phyloP scores from a whole-genome alignment of 495 filamentous ascomycete genomes.

The Penicillium longicatenatum region DNA sequence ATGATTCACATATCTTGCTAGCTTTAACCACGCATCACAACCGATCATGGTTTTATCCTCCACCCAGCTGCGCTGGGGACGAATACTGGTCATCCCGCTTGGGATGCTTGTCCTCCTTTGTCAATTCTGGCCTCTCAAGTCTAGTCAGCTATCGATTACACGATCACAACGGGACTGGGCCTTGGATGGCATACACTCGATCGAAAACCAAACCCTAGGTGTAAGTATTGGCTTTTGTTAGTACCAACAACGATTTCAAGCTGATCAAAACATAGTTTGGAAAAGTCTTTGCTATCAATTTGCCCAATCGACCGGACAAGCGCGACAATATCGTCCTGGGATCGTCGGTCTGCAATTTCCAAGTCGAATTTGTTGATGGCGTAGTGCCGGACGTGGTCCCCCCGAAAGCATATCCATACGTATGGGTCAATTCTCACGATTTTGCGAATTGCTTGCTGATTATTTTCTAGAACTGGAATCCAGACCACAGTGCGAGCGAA shows the following conservation, averaged over 20 bases:
- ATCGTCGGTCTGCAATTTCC: slow-evolving; percentile 51
- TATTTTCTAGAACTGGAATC: slow-evolving; percentile 3
- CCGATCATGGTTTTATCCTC: not conserved
- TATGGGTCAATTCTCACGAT: not conserved
- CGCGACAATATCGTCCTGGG: slow-evolving; percentile 59
- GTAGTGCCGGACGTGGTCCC: slow-evolving; percentile 22
- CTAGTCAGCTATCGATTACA: too few relatives aligned
- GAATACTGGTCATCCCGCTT: not conserved
- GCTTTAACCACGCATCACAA: not conserved
- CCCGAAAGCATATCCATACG: slow-evolving; percentile 27
- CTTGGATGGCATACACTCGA: not conserved
- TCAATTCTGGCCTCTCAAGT: not conserved
- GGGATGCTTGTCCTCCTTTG: not conserved
- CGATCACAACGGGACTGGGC: not conserved
- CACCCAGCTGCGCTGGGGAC: not conserved
- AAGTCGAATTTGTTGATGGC: slow-evolving; percentile 55
- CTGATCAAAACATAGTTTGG: not conserved
- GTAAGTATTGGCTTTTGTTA: not conserved
- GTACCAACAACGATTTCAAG: not conserved
- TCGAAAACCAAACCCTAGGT: not conserved
- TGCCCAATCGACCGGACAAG: slow-evolving; percentile 44
- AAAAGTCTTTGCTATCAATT: slow-evolving; percentile 4
- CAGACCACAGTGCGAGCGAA: not conserved
- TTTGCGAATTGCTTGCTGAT: not conserved
- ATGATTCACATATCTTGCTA: not conserved